Base-by-base conservation (phyloP, 345 rosid genomes). In the Brassica rapa region DNA sequence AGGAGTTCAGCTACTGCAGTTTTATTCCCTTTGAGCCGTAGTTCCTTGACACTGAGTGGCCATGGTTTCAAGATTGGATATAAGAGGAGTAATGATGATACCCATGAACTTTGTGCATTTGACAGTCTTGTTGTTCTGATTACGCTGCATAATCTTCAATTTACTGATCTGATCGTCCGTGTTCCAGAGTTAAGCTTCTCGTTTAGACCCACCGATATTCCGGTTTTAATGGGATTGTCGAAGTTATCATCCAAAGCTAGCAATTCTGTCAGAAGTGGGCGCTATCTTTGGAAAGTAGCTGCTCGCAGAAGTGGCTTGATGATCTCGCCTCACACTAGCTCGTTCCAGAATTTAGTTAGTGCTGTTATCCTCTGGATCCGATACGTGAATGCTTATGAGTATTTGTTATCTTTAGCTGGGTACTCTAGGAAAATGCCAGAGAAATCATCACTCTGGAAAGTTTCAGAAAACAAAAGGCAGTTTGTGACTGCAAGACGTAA, bases 241-340 rank as follows among this genome's bases (percentile, higher is more conserved):
- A 86, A 84, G 39, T 71, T 88, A 63, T 85, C 83, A 11, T 82
- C 89, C 68, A 83, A 80, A 74, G 85, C 68, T 77, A 66, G 82
- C 23, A 87, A 73, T 66, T 79, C 72, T 56, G 81, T 69, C 64
- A 86, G 97, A 83, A 85, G 75, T 83, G 97, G 98, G 68, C 85
- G 88, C 74, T 77, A 82, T 68, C 87, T 92, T 2, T 94, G 98
- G 98, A 89, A 85, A 78, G 65, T 92, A 70, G 97, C 92, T 74
- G 93, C 94, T 71, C 82, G 82, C 74, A 88, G 87, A 88, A 82
- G 88, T 56, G 81, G 90, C 76, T 80, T 72, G 67, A 66, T 75
- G 74, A 80, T 75, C 83, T 85, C 88, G 55, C 83, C 87, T 84
- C 90, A 91, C 80, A 85, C 70, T 77, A 79, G 84, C 66, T 87